phyloP scores from a whole-genome alignment of 805 yeast species.

The Brettanomyces nanus region DNA sequence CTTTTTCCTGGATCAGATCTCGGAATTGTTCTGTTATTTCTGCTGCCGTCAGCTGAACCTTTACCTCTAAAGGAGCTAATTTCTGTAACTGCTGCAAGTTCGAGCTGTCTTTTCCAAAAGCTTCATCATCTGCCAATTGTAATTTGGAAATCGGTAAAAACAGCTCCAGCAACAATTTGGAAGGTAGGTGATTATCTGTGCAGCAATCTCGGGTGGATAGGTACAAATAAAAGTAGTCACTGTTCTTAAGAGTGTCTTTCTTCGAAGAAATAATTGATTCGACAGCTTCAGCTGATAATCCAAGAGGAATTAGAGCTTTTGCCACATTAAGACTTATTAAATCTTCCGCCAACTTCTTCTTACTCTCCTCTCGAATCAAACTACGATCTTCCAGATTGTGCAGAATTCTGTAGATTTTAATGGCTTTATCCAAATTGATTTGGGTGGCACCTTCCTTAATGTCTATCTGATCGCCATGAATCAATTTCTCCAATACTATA shows the following conservation, averaged over 20 bases:
- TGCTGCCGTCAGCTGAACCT: constrained; percentile 5
- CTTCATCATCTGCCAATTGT: constrained; percentile 3
- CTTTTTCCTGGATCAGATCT: constrained; percentile 10
- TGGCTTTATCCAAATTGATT: constrained; percentile 9
- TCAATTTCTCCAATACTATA: constrained; percentile 15
- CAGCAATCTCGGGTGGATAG: constrained; percentile 10
- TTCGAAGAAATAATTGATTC: constrained; percentile 5
- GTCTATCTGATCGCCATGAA: constrained; percentile 18
- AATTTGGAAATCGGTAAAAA: constrained; percentile 18
- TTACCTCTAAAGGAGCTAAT: not conserved
- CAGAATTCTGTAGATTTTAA: constrained; percentile 11
- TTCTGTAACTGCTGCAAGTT: constrained; percentile 6
- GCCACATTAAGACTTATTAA: constrained; percentile 15
- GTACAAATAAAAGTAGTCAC: constrained; percentile 16
- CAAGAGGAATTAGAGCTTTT: constrained; percentile 10
- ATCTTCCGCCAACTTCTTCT: constrained; percentile 10
- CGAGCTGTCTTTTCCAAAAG: constrained; percentile 7
- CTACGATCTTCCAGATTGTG: constrained; percentile 8
- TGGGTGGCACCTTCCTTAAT: constrained; percentile 13
- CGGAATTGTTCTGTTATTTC: constrained; percentile 11
- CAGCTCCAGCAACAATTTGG: constrained; percentile 10
- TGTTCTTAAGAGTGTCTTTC: constrained; percentile 8
- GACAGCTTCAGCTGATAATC: constrained; percentile 9
- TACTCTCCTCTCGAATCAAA: constrained; percentile 6
- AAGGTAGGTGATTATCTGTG: constrained; percentile 5